Conservation (phyloP, 345 rosid genomes). For the Eucalyptus victrix region DNA sequence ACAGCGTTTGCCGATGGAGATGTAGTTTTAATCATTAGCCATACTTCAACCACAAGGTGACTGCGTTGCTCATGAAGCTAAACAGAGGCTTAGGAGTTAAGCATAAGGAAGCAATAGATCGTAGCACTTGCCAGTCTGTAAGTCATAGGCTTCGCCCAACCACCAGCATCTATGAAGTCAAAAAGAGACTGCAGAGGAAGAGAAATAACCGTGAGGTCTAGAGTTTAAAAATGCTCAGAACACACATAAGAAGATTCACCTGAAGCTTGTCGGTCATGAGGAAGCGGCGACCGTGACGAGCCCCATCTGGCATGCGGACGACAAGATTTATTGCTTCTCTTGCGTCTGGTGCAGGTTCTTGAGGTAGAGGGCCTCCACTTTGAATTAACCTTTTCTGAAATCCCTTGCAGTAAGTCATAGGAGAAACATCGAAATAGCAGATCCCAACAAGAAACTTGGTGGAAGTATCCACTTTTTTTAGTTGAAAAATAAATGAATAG, state of each 20-base stretch:
- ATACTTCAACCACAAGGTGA: background rate
- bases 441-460: conserved; percentile 10
- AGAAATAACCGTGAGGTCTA: conserved; percentile 5
- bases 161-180: conserved; percentile 61
- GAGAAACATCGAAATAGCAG: background rate
- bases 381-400: conserved; percentile 28
- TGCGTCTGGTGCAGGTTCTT: conserved; percentile 52
- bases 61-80: background rate
- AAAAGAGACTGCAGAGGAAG: conserved; percentile 37
- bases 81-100: background rate
- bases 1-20: background rate
- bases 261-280: conserved; percentile 68
- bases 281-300: conserved; percentile 72
- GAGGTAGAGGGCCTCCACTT: conserved; percentile 25
- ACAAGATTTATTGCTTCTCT: conserved; percentile 54
- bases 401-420: background rate
- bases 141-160: conserved; percentile 49
- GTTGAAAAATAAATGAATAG: background rate
- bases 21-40: background rate
- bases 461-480: background rate
- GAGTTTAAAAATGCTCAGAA: background rate
- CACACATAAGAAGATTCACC: conserved; percentile 20
- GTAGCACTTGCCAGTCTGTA: conserved; percentile 56
- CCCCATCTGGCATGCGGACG: conserved; percentile 74
- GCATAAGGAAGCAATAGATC: background rate